Percentiles rank a stretch among this genome's conserved stretches.
Conservation (phyloP, 176 grass and related monocot genomes). For the Puccinellia tenuiflora region DNA sequence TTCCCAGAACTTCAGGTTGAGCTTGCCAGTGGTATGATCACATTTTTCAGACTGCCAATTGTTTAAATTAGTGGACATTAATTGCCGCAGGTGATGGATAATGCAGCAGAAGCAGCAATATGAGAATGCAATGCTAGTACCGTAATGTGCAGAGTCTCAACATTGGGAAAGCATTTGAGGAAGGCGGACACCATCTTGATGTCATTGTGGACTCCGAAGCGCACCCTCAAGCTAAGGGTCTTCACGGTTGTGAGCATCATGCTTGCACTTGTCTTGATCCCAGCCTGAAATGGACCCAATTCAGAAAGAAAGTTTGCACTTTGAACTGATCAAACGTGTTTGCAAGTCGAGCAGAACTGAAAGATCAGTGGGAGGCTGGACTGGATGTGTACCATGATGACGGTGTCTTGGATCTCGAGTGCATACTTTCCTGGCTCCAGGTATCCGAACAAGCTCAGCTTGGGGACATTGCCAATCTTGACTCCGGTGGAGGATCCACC, state of each 20-base stretch:
- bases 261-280: background rate
- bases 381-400: background rate
- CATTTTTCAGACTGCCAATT: constrained; percentile 4
- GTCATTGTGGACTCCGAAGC: background rate
- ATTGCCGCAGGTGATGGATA: background rate
- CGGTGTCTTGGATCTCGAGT: background rate
- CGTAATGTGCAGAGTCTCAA: background rate
- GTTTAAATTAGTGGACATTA: background rate
- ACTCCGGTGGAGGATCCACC: background rate
- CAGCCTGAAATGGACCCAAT: background rate
- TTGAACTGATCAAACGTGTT: background rate
- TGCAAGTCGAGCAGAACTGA: background rate
- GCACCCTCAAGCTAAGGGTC: background rate
- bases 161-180: background rate
- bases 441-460: background rate
- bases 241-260: background rate
- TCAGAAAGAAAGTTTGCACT: background rate
- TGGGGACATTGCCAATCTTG: background rate
- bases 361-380: background rate
- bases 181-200: background rate
- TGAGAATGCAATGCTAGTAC: background rate
- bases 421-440: background rate
- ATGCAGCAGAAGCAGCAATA: background rate
- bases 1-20: background rate
- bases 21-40: background rate